Evolutionary conservation across 1,284 basidiomycete species (phyloP).

Genomic region (Puccinia novopanici): DNA sequence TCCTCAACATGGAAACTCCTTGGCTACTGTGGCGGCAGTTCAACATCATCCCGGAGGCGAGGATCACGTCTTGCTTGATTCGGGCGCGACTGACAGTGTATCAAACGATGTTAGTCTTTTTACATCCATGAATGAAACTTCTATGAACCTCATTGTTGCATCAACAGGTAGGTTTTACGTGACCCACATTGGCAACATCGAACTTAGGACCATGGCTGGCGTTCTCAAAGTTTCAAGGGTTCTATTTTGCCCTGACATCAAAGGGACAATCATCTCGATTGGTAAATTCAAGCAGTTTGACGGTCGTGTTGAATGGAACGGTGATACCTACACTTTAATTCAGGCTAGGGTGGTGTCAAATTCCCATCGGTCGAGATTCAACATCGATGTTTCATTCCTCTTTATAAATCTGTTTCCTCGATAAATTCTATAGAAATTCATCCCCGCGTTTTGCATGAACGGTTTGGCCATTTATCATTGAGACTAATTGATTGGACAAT

Average conservation of each 20-base stretch:
- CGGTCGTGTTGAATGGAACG: background rate
- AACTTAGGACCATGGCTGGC: no score
- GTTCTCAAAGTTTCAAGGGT: no score
- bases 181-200: no score
- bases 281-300: no score
- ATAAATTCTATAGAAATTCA: background rate
- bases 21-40: background rate
- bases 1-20: background rate
- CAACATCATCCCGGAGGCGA: background rate
- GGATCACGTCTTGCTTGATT: background rate
- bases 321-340: background rate
- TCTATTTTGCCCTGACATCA: no score
- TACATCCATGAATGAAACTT: background rate
- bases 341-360: background rate
- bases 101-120: background rate
- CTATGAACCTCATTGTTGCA: background rate
- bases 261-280: no score
- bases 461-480: background rate
- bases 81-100: slow-evolving; percentile 14
- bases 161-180: background rate
- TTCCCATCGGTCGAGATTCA: background rate
- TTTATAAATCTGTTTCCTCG: background rate
- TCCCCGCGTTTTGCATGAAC: background rate
- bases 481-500: background rate
- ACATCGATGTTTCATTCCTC: background rate